Evolutionary conservation across 352 stramenopile genomes (phyloP).

Genomic region (Phytopythium delawarense): DNA sequence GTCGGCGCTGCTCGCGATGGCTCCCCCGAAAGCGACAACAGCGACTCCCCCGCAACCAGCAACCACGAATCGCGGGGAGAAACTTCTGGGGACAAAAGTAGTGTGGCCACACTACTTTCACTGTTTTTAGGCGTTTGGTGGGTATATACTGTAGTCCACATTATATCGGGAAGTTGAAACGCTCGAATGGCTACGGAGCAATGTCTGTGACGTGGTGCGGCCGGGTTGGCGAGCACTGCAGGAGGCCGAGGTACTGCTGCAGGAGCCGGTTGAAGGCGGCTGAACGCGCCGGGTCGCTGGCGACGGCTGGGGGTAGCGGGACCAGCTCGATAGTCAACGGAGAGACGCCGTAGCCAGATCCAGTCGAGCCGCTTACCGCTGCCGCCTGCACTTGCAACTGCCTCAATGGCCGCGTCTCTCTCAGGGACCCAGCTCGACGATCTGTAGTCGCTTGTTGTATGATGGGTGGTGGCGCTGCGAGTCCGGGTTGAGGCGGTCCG

Average conservation of each 20-base stretch:
- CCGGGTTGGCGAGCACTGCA: conserved; percentile 21
- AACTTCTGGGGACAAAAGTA: neutral
- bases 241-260: conserved; percentile 38
- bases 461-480: too few species aligned
- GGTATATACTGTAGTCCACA: neutral
- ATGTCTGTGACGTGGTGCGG: neutral
- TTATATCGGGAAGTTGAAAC: neutral
- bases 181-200: neutral
- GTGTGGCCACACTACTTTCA: neutral
- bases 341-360: too few species aligned
- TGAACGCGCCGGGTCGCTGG: conserved; percentile 7
- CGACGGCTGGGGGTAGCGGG: neutral
- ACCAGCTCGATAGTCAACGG: neutral
- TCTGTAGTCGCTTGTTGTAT: too few species aligned
- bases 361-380: neutral
- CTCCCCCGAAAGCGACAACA: conserved; percentile 5
- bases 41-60: conserved; percentile 5
- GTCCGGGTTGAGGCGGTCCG: too few species aligned
- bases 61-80: conserved; percentile 1
- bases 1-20: neutral
- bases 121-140: neutral
- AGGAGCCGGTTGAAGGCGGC: conserved; percentile 36
- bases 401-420: too few species aligned
- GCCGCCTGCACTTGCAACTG: too few species aligned
- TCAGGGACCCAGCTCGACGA: too few species aligned